These are phyloP conservation scores for Tetracladium maxilliforme DNA, from an alignment of 2,329 filamentous ascomycete species.

Conservation along the genomic window DNA sequence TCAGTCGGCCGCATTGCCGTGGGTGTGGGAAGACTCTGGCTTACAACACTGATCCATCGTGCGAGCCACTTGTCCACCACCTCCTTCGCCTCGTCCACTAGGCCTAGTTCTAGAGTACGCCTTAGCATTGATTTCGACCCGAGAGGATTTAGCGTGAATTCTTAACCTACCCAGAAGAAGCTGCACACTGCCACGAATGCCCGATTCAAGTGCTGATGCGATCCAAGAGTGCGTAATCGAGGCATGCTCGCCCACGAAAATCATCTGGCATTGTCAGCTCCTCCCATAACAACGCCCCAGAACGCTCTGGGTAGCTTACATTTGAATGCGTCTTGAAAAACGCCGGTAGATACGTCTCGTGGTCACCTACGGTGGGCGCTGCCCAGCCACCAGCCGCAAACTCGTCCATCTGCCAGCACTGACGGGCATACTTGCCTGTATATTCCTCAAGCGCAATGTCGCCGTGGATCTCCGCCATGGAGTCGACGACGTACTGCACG, in stretches of 20 bases:
- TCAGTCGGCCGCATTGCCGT: too few relatives aligned
- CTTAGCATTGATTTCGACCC: conserved; percentile 2
- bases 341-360: conserved; percentile 56
- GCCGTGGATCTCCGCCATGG: conserved; percentile 56
- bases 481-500: conserved; percentile 44
- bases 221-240: conserved; percentile 62
- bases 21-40: too few relatives aligned
- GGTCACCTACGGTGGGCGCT: conserved; percentile 43
- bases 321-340: conserved; percentile 57
- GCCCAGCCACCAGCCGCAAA: conserved; percentile 50
- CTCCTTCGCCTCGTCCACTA: conserved; percentile 56
- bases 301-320: conserved; percentile 13
- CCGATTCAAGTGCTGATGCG: conserved; percentile 50
- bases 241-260: conserved; percentile 57
- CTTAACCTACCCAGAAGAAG: conserved; percentile 36
- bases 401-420: conserved; percentile 50
- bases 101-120: conserved; percentile 31
- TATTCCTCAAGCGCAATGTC: conserved; percentile 41
- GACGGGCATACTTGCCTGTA: conserved; percentile 48
- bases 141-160: neutral
- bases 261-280: conserved; percentile 25
- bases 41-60: conserved; percentile 45
- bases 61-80: conserved; percentile 54
- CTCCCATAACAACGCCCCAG: neutral
- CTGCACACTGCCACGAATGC: conserved; percentile 49